Percentiles rank a stretch among this genome's conserved stretches.
These are phyloP conservation scores for Penicillium sp. DNA, from an alignment of 2,329 filamentous ascomycete species.

Conservation along the genomic window DNA sequence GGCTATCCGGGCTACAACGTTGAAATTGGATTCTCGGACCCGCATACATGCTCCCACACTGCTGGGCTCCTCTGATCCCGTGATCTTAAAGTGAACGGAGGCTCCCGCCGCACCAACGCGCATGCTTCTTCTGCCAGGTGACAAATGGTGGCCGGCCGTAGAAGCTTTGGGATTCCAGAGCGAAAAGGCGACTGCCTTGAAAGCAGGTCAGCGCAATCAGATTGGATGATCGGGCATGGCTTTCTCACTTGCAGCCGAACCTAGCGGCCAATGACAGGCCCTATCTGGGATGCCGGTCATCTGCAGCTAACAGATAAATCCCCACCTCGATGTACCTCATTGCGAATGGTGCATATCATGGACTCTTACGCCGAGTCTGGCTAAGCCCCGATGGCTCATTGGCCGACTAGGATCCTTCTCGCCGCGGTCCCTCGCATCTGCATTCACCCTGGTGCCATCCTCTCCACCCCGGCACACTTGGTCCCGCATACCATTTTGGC, in stretches of 20 bases:
- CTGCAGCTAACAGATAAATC: slow-evolving; percentile 31
- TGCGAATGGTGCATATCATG: slow-evolving; percentile 16
- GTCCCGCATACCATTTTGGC: slow-evolving; percentile 3
- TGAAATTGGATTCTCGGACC: slow-evolving; percentile 41
- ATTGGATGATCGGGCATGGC: slow-evolving; percentile 27
- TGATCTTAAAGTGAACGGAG: slow-evolving; percentile 38
- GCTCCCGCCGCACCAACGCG: slow-evolving; percentile 32
- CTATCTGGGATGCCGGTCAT: slow-evolving; percentile 20
- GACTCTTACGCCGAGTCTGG: slow-evolving; percentile 7
- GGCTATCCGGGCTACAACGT: slow-evolving; percentile 30
- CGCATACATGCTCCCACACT: slow-evolving; percentile 37
- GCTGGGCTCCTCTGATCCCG: slow-evolving; percentile 40
- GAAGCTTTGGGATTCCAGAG: slow-evolving; percentile 25
- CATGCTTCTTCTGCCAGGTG: slow-evolving; percentile 26
- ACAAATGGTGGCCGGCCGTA: slow-evolving; percentile 34
- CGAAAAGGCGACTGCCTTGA: slow-evolving; percentile 22
- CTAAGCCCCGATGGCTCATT: slow-evolving; percentile 10
- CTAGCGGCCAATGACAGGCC: slow-evolving; percentile 26
- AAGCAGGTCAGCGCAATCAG: slow-evolving; percentile 12
- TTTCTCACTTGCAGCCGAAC: slow-evolving; percentile 25
- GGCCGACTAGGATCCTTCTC: slow-evolving; percentile 8
- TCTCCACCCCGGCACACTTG: slow-evolving; percentile 7
- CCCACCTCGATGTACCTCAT: slow-evolving; percentile 15
- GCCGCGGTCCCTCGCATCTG: slow-evolving; percentile 26
- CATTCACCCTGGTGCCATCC: slow-evolving; percentile 20